These are phyloP conservation scores for Penicillium psychrosexuale DNA, from an alignment of 2,329 filamentous ascomycete genomes.

Conservation along the genomic window DNA sequence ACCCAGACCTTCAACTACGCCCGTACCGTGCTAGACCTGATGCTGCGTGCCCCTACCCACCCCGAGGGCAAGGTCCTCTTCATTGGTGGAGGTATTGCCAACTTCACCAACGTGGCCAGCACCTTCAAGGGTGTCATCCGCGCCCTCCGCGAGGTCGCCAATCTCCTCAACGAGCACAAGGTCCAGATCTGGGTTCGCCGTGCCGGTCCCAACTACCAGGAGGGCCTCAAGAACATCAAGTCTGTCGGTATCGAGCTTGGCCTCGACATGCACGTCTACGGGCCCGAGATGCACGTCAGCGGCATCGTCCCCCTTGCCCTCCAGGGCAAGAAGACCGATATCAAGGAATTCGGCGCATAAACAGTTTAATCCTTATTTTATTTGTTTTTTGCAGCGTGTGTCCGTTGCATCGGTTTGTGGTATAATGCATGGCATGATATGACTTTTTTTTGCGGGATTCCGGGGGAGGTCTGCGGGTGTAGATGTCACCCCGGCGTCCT, in stretches of 20 bases:
- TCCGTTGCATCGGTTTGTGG: constrained; percentile 32
- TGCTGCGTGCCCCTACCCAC: constrained; percentile 83
- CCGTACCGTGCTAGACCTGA: constrained; percentile 91
- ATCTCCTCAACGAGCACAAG: constrained; percentile 88
- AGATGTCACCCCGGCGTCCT: constrained; percentile 18
- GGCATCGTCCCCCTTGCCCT: constrained; percentile 95
- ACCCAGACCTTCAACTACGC: constrained; percentile 99
- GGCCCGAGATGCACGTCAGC: constrained; percentile 81
- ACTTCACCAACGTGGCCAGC: constrained; percentile 99
- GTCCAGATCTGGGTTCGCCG: constrained; percentile 93
- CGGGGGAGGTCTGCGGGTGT: constrained; percentile 9
- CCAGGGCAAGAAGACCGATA: constrained; percentile 56
- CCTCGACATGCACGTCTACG: constrained; percentile 89
- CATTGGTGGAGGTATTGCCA: constrained; percentile 99
- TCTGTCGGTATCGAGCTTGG: constrained; percentile 88
- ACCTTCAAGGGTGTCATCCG: constrained; percentile 99
- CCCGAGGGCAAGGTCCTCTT: constrained; percentile 97
- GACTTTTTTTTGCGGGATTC: constrained; percentile 25
- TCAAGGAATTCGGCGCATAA: constrained; percentile 58
- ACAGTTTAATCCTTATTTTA: constrained; percentile 25
- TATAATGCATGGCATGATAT: constrained; percentile 42
- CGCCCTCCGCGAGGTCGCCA: constrained; percentile 84
- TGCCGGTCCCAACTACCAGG: constrained; percentile 97
- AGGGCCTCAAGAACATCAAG: constrained; percentile 99
- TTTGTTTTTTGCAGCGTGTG: constrained; percentile 30